Base-by-base conservation (phyloP, 176 grass and related monocot species). In the Triticum monococcum region DNA sequence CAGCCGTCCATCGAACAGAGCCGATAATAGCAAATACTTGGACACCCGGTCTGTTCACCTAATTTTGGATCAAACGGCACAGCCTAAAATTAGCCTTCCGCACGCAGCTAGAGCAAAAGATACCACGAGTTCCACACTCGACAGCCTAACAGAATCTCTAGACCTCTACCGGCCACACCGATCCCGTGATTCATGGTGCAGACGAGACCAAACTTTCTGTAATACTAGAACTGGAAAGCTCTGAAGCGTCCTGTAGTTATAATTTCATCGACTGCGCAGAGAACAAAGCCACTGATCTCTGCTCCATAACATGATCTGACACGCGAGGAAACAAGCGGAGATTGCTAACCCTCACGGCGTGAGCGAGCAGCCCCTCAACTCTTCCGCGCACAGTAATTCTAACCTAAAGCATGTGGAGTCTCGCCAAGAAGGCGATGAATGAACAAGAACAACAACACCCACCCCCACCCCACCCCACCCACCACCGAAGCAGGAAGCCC, bases 61-160 rank as follows among this genome's bases (percentile, higher is more conserved):
- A 40, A 50, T 23, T 75, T 36, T 23, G 48, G 85, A 81, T 81
- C 25, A 48, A 48, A 36, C 18, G 5, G 16, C 22, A 61, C 23
- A 65, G 60, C 59, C 76, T 68, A 62, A 75, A 12, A 84, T 87
- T 84, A 84, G 48, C 8, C 28, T 74, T 79, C 43, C 59, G 45
- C 43, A 18, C 72, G 28, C 74, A 32, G 56, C 54, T 20, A 87
- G 33, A 3, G 54, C 54, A n/a, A 82, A 79, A 66, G 13, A 62
- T 22, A 80, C 35, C 80, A 87, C 36, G 68, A 91, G 81, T 32
- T 87, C 48, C 81, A 61, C 68, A 40, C n/a, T 87, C 61, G 35
- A 48, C 75, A 37, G n/a, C 1, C 36, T 62, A 31, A 67, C 9
- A 77, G 20, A 85, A 85, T 67, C 16, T 81, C 41, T 48, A 48